Evolutionary conservation across 2,329 filamentous ascomycete species (phyloP).

Genomic region (Colletotrichum abscissum): DNA sequence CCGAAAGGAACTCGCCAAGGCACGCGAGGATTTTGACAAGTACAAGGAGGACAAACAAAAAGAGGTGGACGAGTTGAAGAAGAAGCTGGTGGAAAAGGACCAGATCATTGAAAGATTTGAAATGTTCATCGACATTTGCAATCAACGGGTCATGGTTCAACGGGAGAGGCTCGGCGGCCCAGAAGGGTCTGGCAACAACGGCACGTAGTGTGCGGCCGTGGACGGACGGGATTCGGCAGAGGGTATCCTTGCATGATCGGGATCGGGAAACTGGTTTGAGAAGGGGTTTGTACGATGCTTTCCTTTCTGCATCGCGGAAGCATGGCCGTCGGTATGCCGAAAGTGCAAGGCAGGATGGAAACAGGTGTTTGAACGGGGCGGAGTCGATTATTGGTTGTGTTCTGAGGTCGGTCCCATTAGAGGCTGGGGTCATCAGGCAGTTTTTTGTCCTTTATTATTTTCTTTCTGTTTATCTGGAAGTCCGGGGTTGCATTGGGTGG

Average conservation of each 20-base stretch:
- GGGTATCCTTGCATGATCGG: slow-evolving; percentile 35
- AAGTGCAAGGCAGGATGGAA: slow-evolving; percentile 19
- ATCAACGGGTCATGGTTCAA: slow-evolving; percentile 73
- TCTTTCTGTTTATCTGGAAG: background rate
- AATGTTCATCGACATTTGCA: slow-evolving; percentile 78
- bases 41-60: slow-evolving; percentile 67
- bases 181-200: slow-evolving; percentile 23
- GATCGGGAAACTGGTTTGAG: slow-evolving; percentile 28
- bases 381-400: slow-evolving; percentile 27
- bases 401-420: slow-evolving; percentile 30
- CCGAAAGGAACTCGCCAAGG: slow-evolving; percentile 68
- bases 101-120: slow-evolving; percentile 72
- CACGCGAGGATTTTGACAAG: slow-evolving; percentile 66
- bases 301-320: slow-evolving; percentile 27
- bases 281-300: slow-evolving; percentile 31
- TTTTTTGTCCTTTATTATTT: background rate
- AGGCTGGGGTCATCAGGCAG: slow-evolving; percentile 17
- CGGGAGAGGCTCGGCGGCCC: slow-evolving; percentile 58
- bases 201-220: background rate
- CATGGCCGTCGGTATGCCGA: slow-evolving; percentile 26
- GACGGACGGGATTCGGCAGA: background rate
- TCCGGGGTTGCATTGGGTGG: slow-evolving; percentile 32
- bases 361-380: slow-evolving; percentile 27
- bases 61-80: slow-evolving; percentile 68
- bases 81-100: slow-evolving; percentile 72